Evolutionary conservation across 148 eudicot genomes (phyloP).

Genomic region (Rhododendron molle): DNA sequence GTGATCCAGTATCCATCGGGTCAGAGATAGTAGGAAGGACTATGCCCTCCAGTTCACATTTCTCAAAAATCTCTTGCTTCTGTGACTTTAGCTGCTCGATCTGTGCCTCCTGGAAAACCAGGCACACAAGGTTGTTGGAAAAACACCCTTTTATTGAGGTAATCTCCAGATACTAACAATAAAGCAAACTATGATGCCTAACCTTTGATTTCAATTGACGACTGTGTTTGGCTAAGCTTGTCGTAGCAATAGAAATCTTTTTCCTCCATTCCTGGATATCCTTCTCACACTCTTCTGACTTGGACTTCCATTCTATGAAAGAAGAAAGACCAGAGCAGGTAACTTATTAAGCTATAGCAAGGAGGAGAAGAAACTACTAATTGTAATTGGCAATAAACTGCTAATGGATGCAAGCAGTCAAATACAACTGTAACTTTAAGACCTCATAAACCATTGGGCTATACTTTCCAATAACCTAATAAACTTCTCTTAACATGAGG

Average conservation of each 20-base stretch:
- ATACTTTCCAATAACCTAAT: not conserved
- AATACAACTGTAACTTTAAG: not conserved
- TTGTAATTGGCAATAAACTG: not conserved
- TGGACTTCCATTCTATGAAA: conserved; percentile 67
- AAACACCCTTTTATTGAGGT: not conserved
- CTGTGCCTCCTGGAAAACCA: conserved; percentile 60
- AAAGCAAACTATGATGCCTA: conserved; percentile 6
- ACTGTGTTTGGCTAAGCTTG: conserved; percentile 67
- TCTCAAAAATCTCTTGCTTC: conserved; percentile 84
- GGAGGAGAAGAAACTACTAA: not conserved
- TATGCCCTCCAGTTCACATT: conserved; percentile 82
- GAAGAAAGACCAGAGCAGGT: not conserved
- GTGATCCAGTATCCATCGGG: conserved; percentile 77
- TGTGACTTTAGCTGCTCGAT: conserved; percentile 57
- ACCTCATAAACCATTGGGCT: not conserved
- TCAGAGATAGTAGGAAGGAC: conserved; percentile 67
- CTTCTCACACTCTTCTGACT: conserved; percentile 78
- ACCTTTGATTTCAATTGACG: conserved; percentile 86
- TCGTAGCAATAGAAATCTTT: conserved; percentile 82
- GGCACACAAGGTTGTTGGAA: not conserved
- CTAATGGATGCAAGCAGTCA: not conserved
- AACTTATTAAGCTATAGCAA: not conserved
- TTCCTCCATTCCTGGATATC: conserved; percentile 75
- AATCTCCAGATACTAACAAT: conserved; percentile 2
- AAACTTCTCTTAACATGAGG: not conserved